phyloP scores from a whole-genome alignment of 176 grass and related monocot genomes.

The Dendrocalamus sinicus region DNA sequence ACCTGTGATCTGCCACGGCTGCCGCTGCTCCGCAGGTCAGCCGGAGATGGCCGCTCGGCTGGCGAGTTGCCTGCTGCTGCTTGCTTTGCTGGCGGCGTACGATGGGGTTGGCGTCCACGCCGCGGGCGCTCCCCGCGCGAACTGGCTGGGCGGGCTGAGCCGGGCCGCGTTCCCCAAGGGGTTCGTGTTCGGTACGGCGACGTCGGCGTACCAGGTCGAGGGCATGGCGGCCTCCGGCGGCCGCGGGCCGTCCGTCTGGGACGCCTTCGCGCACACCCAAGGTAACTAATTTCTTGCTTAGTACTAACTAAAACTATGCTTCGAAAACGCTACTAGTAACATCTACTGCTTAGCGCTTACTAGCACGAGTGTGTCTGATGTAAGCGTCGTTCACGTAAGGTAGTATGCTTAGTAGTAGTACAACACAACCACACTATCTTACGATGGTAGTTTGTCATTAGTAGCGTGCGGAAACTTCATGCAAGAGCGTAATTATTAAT shows the following conservation, averaged over 20 bases:
- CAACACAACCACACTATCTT: not conserved
- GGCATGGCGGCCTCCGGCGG: conserved; percentile 51
- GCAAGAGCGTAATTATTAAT: not conserved
- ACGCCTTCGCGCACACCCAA: conserved; percentile 65
- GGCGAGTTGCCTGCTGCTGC: not conserved
- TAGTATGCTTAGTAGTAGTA: not conserved
- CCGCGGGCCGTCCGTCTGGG: conserved; percentile 68
- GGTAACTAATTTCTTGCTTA: conserved; percentile 12
- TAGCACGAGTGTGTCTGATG: not conserved
- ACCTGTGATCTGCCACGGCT: not conserved
- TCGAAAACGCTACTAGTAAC: no score
- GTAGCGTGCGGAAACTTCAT: no score
- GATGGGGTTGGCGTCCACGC: not conserved
- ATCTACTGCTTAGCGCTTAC: no score
- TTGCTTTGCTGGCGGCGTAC: conserved; percentile 7
- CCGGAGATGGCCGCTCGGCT: conserved; percentile 17
- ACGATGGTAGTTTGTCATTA: not conserved
- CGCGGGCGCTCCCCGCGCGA: not conserved
- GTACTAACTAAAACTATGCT: no score
- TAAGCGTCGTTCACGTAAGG: not conserved
- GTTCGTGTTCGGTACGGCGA: conserved; percentile 73
- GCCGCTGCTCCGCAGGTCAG: not conserved
- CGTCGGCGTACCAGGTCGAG: conserved; percentile 76
- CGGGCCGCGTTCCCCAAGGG: conserved; percentile 53
- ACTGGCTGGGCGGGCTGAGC: conserved; percentile 47